Conservation (phyloP, 2,329 filamentous ascomycete genomes). For the Biscogniauxia marginata region DNA sequence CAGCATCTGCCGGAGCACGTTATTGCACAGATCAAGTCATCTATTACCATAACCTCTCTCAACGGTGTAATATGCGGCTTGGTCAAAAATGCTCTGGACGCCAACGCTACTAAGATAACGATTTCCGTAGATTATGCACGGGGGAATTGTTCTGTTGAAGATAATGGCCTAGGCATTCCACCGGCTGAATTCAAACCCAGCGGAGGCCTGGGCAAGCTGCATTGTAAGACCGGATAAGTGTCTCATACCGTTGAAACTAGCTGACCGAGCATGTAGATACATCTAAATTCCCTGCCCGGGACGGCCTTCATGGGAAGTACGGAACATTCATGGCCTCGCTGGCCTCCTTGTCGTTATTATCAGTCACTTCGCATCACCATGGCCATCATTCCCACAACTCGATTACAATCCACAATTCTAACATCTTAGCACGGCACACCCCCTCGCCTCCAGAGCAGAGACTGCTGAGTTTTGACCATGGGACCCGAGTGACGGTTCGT, state of each 20-base stretch:
- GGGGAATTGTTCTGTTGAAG: constrained; percentile 77
- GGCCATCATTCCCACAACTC: constrained; percentile 60
- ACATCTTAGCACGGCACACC: constrained; percentile 60
- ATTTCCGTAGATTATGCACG: constrained; percentile 72
- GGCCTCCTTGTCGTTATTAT: constrained; percentile 71
- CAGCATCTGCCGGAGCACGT: constrained; percentile 68
- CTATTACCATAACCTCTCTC: constrained; percentile 73
- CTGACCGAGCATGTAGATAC: constrained; percentile 57
- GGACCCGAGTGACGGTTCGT: constrained; percentile 72
- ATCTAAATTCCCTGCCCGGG: constrained; percentile 61
- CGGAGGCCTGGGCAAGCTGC: constrained; percentile 70
- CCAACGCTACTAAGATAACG: constrained; percentile 65
- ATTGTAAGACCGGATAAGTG: constrained; percentile 55
- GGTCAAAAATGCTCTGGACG: constrained; percentile 82
- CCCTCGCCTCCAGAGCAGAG: constrained; percentile 60
- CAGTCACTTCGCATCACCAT: constrained; percentile 69
- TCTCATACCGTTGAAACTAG: constrained; percentile 9
- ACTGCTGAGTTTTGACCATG: constrained; percentile 57
- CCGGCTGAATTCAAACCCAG: constrained; percentile 67
- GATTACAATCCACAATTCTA: constrained; percentile 69
- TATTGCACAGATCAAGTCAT: constrained; percentile 79
- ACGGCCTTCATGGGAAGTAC: constrained; percentile 60
- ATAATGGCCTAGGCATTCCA: constrained; percentile 78
- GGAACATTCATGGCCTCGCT: constrained; percentile 79
- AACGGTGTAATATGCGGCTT: constrained; percentile 70